phyloP scores from a whole-genome alignment of 345 rosid genomes.

The Syzygium grande region DNA sequence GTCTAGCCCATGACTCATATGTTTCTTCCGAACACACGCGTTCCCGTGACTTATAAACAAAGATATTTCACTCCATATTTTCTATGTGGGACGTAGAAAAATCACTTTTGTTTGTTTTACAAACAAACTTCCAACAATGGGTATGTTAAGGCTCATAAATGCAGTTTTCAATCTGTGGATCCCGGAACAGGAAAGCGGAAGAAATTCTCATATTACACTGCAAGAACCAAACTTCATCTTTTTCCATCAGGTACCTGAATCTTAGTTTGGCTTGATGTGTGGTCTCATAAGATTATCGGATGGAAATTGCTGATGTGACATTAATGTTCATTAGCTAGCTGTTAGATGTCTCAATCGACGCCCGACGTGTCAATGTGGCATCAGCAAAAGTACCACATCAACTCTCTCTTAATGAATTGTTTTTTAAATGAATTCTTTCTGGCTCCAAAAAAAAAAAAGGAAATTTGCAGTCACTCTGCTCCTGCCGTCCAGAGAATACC shows the following conservation, averaged over 20 bases:
- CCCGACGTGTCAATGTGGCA: background rate
- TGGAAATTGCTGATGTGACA: background rate
- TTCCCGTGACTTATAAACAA: no score
- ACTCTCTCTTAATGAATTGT: background rate
- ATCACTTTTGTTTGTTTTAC: no score
- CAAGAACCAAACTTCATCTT: background rate
- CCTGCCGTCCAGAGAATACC: background rate
- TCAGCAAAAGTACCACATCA: background rate
- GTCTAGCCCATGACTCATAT: no score
- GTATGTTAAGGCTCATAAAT: background rate
- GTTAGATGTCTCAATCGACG: background rate
- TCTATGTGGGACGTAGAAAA: no score
- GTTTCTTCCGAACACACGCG: no score
- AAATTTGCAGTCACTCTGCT: background rate
- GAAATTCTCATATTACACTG: background rate
- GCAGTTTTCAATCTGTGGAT: background rate
- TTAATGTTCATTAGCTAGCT: background rate
- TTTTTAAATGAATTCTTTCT: background rate
- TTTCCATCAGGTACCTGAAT: background rate
- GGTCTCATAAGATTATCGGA: background rate
- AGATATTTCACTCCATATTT: no score
- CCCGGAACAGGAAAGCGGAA: background rate
- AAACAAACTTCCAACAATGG: no score
- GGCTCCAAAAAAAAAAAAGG: no score
- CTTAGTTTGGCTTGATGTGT: background rate